A percentile compares a stretch with the other conserved stretches of the same genome.
These are phyloP conservation scores for Pezicula radicicola DNA, from an alignment of 2,329 filamentous ascomycete species.

Conservation along the genomic window DNA sequence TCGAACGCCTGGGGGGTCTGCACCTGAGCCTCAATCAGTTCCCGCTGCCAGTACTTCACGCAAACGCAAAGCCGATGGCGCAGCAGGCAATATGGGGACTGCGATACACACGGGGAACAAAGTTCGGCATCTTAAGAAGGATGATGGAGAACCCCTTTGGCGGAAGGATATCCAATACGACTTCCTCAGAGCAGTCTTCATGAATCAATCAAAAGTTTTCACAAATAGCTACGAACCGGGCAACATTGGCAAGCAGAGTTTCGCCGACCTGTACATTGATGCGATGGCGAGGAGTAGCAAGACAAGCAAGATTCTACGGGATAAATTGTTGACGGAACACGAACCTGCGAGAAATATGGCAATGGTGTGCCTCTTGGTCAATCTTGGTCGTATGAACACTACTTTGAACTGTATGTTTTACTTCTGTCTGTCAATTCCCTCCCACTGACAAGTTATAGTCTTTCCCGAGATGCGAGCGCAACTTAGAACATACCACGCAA, in stretches of 20 bases:
- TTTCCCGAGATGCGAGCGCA: slow-evolving; percentile 99
- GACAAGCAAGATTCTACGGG: slow-evolving; percentile 96
- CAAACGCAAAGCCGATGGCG: slow-evolving; percentile 13
- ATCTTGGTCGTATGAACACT: slow-evolving; percentile 98
- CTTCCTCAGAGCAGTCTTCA: slow-evolving; percentile 77
- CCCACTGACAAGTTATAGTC: slow-evolving; percentile 53
- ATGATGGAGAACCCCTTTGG: slow-evolving; percentile 85
- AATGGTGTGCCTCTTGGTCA: slow-evolving; percentile 97
- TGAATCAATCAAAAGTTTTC: slow-evolving; percentile 73
- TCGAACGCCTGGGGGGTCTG: slow-evolving; percentile 18
- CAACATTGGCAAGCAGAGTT: slow-evolving; percentile 63
- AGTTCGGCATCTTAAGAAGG: slow-evolving; percentile 83
- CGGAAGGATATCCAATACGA: slow-evolving; percentile 86
- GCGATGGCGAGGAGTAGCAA: slow-evolving; percentile 99
- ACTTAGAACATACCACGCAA: slow-evolving; percentile 94
- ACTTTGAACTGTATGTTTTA: slow-evolving; percentile 81
- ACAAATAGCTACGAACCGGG: slow-evolving; percentile 81
- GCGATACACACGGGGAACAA: slow-evolving; percentile 45
- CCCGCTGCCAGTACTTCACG: slow-evolving; percentile 9
- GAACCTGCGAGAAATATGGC: slow-evolving; percentile 96
- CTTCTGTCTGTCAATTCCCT: slow-evolving; percentile 3
- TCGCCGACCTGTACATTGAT: slow-evolving; percentile 96
- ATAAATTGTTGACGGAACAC: slow-evolving; percentile 90
- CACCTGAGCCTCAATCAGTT: slow-evolving; percentile 8
- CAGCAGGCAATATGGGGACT: slow-evolving; percentile 13